Evolutionary conservation across 768 basidiomycete genomes (phyloP).

Genomic region (Hygrocybe coccinea): DNA sequence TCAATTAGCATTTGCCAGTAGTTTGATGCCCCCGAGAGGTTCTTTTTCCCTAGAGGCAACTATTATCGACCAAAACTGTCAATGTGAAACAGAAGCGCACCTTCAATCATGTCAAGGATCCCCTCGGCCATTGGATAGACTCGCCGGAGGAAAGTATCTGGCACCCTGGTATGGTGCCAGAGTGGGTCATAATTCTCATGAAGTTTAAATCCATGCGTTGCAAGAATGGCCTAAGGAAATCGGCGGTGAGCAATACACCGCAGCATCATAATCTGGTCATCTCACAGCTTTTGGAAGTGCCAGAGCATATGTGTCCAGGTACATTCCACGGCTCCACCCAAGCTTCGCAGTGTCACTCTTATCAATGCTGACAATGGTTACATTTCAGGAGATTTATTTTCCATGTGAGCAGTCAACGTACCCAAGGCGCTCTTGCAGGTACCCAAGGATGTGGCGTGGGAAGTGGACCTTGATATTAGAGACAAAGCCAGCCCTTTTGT

Average conservation of each 20-base stretch:
- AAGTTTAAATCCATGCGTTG: slow-evolving; percentile 20
- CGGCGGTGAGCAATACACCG: too few relatives aligned
- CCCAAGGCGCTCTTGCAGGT: slow-evolving; percentile 17
- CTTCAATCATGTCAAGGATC: slow-evolving; percentile 13
- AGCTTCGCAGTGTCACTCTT: slow-evolving; percentile 18
- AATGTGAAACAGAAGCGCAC: slow-evolving; percentile 14
- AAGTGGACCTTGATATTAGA: too few relatives aligned
- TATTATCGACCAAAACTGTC: too few relatives aligned
- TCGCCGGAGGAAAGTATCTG: slow-evolving; percentile 18
- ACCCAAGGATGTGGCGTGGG: too few relatives aligned
- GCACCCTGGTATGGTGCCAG: slow-evolving; percentile 23
- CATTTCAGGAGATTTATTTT: too few relatives aligned
- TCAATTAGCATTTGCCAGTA: slow-evolving; percentile 25
- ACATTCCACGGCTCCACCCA: slow-evolving; percentile 25
- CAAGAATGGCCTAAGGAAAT: slow-evolving; percentile 22
- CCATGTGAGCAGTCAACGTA: slow-evolving; percentile 1
- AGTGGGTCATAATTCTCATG: slow-evolving; percentile 23
- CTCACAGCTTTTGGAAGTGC: slow-evolving; percentile 22
- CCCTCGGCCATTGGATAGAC: slow-evolving; percentile 28
- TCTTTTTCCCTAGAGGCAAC: too few relatives aligned
- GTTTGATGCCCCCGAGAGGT: slow-evolving; percentile 16
- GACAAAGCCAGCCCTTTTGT: too few relatives aligned
- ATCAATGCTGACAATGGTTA: slow-evolving; percentile 17
- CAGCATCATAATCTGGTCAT: not conserved
- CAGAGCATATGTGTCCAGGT: slow-evolving; percentile 19